A percentile compares a stretch with the other conserved stretches of the same genome.
Conservation (phyloP, 2,329 filamentous ascomycete species). For the Fusarium napiforme region DNA sequence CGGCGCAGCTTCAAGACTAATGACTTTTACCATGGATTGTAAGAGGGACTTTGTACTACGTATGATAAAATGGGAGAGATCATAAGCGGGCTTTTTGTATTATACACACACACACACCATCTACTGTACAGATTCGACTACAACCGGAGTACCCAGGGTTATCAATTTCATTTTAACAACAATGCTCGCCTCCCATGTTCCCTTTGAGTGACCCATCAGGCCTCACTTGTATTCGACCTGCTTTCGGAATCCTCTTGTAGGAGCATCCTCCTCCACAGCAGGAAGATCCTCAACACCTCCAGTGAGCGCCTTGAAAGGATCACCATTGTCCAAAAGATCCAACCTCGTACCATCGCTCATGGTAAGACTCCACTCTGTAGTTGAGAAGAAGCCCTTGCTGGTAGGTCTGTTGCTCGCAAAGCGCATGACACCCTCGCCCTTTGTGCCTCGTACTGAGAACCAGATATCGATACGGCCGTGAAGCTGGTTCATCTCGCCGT, state of each 20-base stretch:
- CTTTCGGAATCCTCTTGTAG: constrained; percentile 64
- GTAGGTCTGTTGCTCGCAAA: constrained; percentile 79
- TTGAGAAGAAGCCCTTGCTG: constrained; percentile 77
- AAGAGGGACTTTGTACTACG: constrained; percentile 45
- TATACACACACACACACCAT: constrained; percentile 49
- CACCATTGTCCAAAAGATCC: constrained; percentile 76
- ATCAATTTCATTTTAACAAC: constrained; percentile 33
- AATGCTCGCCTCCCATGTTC: not conserved
- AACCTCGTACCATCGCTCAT: constrained; percentile 69
- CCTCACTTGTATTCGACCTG: constrained; percentile 50
- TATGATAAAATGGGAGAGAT: constrained; percentile 42
- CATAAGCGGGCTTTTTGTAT: constrained; percentile 52
- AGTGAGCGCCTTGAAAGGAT: constrained; percentile 72
- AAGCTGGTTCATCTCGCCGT: constrained; percentile 90
- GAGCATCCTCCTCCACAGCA: constrained; percentile 48
- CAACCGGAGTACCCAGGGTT: constrained; percentile 41
- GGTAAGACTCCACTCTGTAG: constrained; percentile 88
- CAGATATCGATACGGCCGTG: constrained; percentile 89
- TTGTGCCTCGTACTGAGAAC: constrained; percentile 87
- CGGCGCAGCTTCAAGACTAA: constrained; percentile 33
- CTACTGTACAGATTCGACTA: constrained; percentile 48
- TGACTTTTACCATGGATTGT: constrained; percentile 34
- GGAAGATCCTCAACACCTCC: constrained; percentile 57
- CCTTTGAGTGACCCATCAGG: not conserved
- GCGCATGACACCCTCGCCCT: constrained; percentile 76